Evolutionary conservation across 1,284 basidiomycete genomes (phyloP).

Genomic region (Dichomitus squalens): DNA sequence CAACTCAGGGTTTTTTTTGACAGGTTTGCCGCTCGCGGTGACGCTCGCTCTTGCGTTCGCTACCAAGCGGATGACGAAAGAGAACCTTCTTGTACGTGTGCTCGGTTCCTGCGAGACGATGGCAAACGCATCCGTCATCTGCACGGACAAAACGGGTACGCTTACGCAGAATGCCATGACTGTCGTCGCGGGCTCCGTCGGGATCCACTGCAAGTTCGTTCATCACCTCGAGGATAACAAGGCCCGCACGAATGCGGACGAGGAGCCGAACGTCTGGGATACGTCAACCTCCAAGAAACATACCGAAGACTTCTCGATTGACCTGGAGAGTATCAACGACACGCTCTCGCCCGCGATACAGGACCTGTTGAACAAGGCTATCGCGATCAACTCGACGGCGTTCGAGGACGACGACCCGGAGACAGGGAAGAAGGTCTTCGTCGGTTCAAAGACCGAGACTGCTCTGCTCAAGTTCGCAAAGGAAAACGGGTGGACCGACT

Average conservation of each 20-base stretch:
- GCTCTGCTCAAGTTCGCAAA: conserved; percentile 91
- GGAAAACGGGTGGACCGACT: conserved; percentile 82
- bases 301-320: conserved; percentile 81
- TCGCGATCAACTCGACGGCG: conserved; percentile 94
- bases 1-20: conserved; percentile 15
- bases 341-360: conserved; percentile 67
- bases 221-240: conserved; percentile 76
- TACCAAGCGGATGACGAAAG: conserved; percentile 95
- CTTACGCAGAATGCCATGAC: conserved; percentile 95
- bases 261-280: conserved; percentile 42
- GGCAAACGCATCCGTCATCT: conserved; percentile 96
- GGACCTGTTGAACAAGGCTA: conserved; percentile 81
- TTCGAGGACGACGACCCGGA: conserved; percentile 84
- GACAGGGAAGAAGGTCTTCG: conserved; percentile 68
- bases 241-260: conserved; percentile 74
- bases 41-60: conserved; percentile 97
- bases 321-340: conserved; percentile 70
- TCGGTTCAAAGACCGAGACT: conserved; percentile 97
- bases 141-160: conserved; percentile 95
- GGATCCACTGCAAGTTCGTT: conserved; percentile 93
- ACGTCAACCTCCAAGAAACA: conserved; percentile 41
- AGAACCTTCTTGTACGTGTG: conserved; percentile 93
- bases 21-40: conserved; percentile 92
- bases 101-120: conserved; percentile 98
- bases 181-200: conserved; percentile 94